These are phyloP conservation scores for Yamagishiella unicocca DNA, from an alignment of 139 green algal species.

Conservation along the genomic window DNA sequence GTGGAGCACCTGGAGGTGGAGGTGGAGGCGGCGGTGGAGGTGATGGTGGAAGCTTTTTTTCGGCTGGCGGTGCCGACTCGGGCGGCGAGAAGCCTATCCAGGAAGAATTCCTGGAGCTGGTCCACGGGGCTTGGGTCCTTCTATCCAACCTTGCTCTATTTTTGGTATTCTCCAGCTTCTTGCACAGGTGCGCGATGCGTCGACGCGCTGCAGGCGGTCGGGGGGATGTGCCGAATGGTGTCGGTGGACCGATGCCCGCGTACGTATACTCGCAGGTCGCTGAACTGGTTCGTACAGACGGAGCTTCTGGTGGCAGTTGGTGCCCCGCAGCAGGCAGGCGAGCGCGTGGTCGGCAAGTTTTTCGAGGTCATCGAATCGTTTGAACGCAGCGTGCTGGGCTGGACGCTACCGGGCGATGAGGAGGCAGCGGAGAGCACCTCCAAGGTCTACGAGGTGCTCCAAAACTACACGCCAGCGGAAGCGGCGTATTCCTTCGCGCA, in stretches of 20 bases:
- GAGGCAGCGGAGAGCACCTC: constrained; percentile 21
- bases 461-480: constrained; percentile 40
- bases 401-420: constrained; percentile 64
- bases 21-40: constrained; percentile 29
- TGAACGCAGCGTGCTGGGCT: constrained; percentile 67
- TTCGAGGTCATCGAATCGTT: constrained; percentile 65
- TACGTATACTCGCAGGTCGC: constrained; percentile 48
- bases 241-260: neutral
- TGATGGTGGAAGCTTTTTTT: neutral
- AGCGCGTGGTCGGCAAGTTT: constrained; percentile 59
- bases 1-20: constrained; percentile 2
- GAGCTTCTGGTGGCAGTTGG: constrained; percentile 74
- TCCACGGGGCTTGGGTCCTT: constrained; percentile 56
- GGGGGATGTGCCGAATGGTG: too few species aligned
- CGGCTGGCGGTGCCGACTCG: neutral
- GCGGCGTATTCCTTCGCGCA: constrained; percentile 39
- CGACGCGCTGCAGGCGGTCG: neutral
- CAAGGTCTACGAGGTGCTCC: constrained; percentile 49
- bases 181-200: constrained; percentile 63
- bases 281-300: constrained; percentile 71
- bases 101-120: constrained; percentile 54
- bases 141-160: constrained; percentile 64
- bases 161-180: constrained; percentile 59
- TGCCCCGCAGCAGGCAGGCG: constrained; percentile 65
- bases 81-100: constrained; percentile 41